Evolutionary conservation across 176 grass and related monocot genomes (phyloP).

Genomic region (Bonia amplexicaulis): DNA sequence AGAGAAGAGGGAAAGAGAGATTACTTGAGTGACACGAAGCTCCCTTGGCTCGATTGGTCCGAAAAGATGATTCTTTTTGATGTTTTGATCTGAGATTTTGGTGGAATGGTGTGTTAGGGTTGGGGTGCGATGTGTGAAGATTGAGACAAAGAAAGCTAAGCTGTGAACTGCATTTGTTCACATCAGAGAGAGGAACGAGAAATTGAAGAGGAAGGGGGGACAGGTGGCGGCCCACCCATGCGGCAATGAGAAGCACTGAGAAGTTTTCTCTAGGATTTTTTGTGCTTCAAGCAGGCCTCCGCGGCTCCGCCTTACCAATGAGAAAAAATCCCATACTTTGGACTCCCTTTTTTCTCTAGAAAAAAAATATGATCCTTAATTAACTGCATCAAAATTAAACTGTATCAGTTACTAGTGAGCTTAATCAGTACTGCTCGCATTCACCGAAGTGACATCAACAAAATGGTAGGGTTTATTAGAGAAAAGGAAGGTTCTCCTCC

Average conservation of each 20-base stretch:
- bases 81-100: background rate
- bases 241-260: background rate
- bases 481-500: background rate
- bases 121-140: too few relatives aligned
- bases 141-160: too few relatives aligned
- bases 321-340: background rate
- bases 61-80: background rate
- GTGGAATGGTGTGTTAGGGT: background rate
- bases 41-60: background rate
- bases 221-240: too few relatives aligned
- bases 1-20: background rate
- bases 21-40: background rate
- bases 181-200: too few relatives aligned
- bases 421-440: background rate
- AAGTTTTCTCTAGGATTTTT: background rate
- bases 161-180: too few relatives aligned
- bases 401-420: background rate
- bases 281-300: background rate
- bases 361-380: background rate
- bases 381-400: background rate
- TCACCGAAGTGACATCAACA: background rate
- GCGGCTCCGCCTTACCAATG: too few relatives aligned
- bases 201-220: too few relatives aligned
- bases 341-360: background rate
- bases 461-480: background rate